Percentiles rank a stretch among this genome's conserved stretches.
These are phyloP conservation scores for Aspergillus sp. DNA, from an alignment of 2,329 filamentous ascomycete species.

Conservation along the genomic window DNA sequence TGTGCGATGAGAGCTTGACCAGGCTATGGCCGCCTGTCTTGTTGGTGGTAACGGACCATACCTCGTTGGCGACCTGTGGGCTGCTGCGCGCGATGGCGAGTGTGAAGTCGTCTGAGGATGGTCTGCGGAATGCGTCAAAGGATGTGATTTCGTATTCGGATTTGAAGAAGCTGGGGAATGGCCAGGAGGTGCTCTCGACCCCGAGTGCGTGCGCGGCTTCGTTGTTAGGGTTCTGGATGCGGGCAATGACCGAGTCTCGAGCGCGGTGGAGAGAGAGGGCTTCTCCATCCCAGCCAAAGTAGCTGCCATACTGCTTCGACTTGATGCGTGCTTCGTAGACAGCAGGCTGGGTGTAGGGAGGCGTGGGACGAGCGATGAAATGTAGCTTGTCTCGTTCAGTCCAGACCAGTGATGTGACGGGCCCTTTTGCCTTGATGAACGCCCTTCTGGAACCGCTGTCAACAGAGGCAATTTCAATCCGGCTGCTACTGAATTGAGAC, in stretches of 20 bases:
- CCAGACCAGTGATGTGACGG: conserved; percentile 1
- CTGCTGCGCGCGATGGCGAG: conserved; percentile 2
- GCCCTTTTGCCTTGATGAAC: not conserved
- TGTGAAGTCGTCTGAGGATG: not conserved
- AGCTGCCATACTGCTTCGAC: conserved; percentile 5
- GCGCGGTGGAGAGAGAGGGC: not conserved
- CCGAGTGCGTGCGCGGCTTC: conserved; percentile 1
- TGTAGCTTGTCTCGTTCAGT: not conserved
- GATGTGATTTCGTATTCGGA: conserved; percentile 7
- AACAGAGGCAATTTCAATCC: not conserved
- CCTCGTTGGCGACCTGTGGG: not conserved
- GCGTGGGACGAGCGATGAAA: not conserved
- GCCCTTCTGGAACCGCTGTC: not conserved
- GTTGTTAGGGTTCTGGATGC: not conserved
- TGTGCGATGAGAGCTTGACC: conserved; percentile 6
- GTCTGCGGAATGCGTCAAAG: not conserved
- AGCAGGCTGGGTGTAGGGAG: not conserved
- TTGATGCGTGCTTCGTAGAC: conserved; percentile 5
- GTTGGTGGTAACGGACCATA: not conserved
- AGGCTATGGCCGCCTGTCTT: not conserved
- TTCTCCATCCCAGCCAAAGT: conserved; percentile 4
- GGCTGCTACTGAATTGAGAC: not conserved
- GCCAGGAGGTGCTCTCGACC: not conserved
- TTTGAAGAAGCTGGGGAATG: not conserved
- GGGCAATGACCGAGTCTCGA: not conserved